phyloP scores from a whole-genome alignment of 2,329 filamentous ascomycete genomes.

The Pyrenophora graminea region DNA sequence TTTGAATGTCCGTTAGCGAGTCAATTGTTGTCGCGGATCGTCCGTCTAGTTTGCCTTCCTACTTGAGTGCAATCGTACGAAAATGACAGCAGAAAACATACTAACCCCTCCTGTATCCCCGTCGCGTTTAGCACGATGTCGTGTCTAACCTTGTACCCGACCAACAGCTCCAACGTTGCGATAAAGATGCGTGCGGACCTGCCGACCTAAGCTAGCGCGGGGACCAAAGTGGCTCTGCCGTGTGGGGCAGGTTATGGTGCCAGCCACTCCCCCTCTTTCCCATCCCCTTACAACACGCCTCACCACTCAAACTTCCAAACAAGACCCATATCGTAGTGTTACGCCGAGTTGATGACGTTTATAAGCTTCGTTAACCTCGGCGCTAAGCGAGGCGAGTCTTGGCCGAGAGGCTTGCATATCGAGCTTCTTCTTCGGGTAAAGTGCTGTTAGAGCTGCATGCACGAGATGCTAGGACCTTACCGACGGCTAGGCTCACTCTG shows the following conservation, averaged over 20 bases:
- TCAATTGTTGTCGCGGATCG: no score
- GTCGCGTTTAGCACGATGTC: no score
- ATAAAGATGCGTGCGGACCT: conserved; percentile 1
- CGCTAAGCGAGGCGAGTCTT: conserved; percentile 17
- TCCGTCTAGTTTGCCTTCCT: no score
- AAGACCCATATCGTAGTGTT: background rate
- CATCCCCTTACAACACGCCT: conserved; percentile 1
- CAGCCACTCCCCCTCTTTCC: conserved; percentile 9
- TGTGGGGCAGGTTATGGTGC: background rate
- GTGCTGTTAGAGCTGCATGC: conserved; percentile 3
- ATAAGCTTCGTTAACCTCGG: conserved; percentile 19
- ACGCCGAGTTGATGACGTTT: conserved; percentile 22
- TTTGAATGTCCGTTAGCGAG: no score
- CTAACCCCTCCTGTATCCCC: no score
- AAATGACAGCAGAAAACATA: no score
- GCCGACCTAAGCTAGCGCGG: conserved; percentile 4
- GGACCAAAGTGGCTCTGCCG: background rate
- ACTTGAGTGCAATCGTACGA: no score
- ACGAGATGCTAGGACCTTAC: background rate
- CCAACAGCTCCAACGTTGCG: background rate
- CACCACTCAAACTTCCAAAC: background rate
- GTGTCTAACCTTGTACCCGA: background rate
- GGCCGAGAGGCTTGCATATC: conserved; percentile 17
- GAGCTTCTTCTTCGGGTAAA: conserved; percentile 24
- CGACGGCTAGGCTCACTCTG: no score